Base-by-base conservation (phyloP, 148 eudicot species). In the Fagopyrum esculentum region DNA sequence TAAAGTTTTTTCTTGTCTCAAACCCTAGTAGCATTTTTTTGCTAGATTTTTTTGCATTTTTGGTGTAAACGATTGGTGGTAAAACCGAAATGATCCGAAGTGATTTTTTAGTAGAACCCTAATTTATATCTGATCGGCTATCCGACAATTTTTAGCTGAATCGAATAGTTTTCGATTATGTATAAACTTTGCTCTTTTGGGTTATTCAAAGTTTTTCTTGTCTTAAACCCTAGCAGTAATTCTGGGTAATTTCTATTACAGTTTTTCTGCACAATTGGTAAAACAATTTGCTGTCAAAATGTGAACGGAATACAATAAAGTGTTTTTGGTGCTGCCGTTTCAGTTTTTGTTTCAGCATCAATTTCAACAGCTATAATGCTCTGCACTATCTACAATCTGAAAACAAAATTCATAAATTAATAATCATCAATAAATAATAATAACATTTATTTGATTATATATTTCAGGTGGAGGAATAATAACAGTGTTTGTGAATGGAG, bases 401-500 rank as follows among this genome's bases (percentile, higher is more conserved):
- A 22, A 59, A 17, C 30, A 59, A 5, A 55, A 0, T 13, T 52
- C n/a, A 1, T 52, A 52, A 15, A 52, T 55, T 55, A 55, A 16
- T 16, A 55, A 0, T n/a, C 15, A n/a, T 35, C 1, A 55, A 3
- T 55, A 55, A n/a, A 6, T 22, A 6, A 55, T 54, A n/a, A 57
- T 57, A 55, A n/a, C 22, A 16, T 1, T 35, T n/a, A n/a, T 55
- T 35, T 55, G 59, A 17, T n/a, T 56, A 8, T 56, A 5, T 1
- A 16, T 45, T 17, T 46, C 43, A 71, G 74, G 74, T 17, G 88
- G 86, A 4, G 88, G 87, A 71, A 30, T 72, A 50, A 77, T 87
- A 7, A 81, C 86, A 15, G 93, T 89, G 75, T 82, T 85, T 26
- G 84, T 89, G 44, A 89, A 89, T 72, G 93, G 93, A 54, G 84